Conservation (phyloP, 371 early-diverging fungal genomes). For the Apophysomyces ossiformis region DNA sequence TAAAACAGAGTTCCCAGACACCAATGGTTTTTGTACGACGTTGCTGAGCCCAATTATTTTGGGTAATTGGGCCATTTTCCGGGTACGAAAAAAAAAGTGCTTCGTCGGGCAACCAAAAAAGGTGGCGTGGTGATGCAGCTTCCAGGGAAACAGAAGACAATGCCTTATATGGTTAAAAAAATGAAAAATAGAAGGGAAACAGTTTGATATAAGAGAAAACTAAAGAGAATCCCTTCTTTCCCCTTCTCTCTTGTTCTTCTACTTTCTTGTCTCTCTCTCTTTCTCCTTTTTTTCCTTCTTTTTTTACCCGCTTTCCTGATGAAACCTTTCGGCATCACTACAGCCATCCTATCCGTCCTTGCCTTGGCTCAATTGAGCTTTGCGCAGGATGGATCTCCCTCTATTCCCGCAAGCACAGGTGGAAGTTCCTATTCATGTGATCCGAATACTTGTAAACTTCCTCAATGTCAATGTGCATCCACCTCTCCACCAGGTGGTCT, state of each 20-base stretch:
- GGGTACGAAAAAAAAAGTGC: neutral
- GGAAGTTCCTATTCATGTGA: slow-evolving; percentile 55
- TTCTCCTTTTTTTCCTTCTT: slow-evolving; percentile 14
- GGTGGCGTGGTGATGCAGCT: slow-evolving; percentile 7
- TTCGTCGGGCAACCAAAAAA: neutral
- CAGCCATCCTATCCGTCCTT: slow-evolving; percentile 32
- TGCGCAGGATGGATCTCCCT: slow-evolving; percentile 42
- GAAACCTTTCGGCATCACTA: slow-evolving; percentile 37
- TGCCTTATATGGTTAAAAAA: too few species aligned
- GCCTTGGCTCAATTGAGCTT: slow-evolving; percentile 22
- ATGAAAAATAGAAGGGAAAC: too few species aligned
- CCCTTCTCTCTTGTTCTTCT: slow-evolving; percentile 12
- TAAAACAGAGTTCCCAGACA: neutral
- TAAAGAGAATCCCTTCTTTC: slow-evolving; percentile 13
- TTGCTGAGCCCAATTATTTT: slow-evolving; percentile 7
- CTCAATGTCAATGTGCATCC: slow-evolving; percentile 71
- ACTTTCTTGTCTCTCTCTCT: slow-evolving; percentile 16
- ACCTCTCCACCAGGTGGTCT: slow-evolving; percentile 62
- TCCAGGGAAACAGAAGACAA: neutral
- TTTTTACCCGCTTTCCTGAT: slow-evolving; percentile 19
- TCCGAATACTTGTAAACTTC: slow-evolving; percentile 66
- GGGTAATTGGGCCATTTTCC: neutral
- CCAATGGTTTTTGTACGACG: neutral
- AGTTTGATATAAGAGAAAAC: slow-evolving; percentile 1
- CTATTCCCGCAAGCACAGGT: slow-evolving; percentile 27